Evolutionary conservation across 768 basidiomycete species (phyloP).

Genomic region (Panellus pusillus): DNA sequence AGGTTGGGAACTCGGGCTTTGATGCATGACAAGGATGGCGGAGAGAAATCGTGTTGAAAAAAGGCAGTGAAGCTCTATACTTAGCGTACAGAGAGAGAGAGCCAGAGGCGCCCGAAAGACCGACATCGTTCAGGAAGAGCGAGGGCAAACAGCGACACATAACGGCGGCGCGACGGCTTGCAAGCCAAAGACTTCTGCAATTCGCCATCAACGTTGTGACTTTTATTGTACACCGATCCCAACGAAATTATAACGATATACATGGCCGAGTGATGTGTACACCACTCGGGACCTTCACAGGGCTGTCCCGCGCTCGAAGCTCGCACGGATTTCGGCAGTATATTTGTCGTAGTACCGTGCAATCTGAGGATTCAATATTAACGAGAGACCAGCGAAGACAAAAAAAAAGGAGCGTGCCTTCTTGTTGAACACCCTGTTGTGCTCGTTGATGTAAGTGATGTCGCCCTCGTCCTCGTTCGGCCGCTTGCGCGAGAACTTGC

Average conservation of each 20-base stretch:
- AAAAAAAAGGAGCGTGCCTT: slow-evolving; percentile 53
- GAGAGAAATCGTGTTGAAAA: no score
- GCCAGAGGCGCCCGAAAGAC: no score
- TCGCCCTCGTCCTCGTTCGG: slow-evolving; percentile 93
- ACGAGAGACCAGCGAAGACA: background rate
- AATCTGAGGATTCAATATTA: slow-evolving; percentile 50
- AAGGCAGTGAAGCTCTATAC: no score
- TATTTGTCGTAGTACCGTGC: slow-evolving; percentile 97
- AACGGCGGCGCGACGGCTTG: no score
- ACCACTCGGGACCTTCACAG: slow-evolving; percentile 41
- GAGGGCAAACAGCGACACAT: no score
- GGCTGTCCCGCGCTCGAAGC: slow-evolving; percentile 97
- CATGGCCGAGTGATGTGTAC: background rate
- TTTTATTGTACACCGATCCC: no score
- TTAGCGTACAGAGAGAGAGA: no score
- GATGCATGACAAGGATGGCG: no score
- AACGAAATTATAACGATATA: background rate
- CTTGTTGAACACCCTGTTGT: slow-evolving; percentile 97
- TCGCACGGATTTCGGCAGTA: slow-evolving; percentile 92
- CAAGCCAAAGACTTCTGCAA: no score
- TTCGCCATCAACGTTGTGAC: no score
- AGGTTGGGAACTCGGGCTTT: no score
- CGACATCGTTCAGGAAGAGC: no score
- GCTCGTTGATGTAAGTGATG: slow-evolving; percentile 99
- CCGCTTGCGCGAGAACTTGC: slow-evolving; percentile 85